Percentiles rank a stretch among this genome's conserved stretches.
These are phyloP conservation scores for Trametes sp. DNA, from an alignment of 1,284 basidiomycete genomes.

Conservation along the genomic window DNA sequence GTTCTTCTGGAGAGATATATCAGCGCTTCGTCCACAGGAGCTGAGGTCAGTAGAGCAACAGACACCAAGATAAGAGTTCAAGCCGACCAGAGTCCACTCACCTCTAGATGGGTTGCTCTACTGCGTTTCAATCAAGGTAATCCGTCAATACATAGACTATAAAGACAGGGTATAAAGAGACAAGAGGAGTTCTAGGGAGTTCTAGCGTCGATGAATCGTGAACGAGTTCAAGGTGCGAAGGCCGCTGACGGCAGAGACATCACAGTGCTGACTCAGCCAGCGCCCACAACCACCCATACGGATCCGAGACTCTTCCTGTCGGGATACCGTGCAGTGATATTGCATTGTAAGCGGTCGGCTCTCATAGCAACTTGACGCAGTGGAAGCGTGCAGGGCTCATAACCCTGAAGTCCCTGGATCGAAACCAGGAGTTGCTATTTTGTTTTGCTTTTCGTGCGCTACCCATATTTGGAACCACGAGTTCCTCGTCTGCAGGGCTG, in stretches of 20 bases:
- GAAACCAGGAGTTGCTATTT: constrained; percentile 23
- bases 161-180: background rate
- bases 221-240: background rate
- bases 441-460: background rate
- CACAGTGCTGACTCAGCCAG: constrained; percentile 13
- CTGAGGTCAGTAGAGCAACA: no score
- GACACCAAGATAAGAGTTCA: background rate
- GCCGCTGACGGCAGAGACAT: background rate
- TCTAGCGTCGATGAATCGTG: background rate
- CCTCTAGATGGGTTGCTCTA: no score
- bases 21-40: background rate
- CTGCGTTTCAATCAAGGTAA: no score
- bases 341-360: background rate
- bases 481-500: no score
- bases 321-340: background rate
- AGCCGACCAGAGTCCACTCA: no score
- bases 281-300: constrained; percentile 20
- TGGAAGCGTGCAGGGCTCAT: constrained; percentile 25
- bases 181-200: background rate
- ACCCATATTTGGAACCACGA: no score
- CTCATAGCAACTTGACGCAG: constrained; percentile 21
- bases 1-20: background rate
- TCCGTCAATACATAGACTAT: no score
- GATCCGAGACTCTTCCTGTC: background rate
- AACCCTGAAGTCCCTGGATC: constrained; percentile 25